Evolutionary conservation across 75 land plant genomes (phyloP), one percentile per base, ranked within the genome.

Genomic region (Isoetes taiwanensis): DNA sequence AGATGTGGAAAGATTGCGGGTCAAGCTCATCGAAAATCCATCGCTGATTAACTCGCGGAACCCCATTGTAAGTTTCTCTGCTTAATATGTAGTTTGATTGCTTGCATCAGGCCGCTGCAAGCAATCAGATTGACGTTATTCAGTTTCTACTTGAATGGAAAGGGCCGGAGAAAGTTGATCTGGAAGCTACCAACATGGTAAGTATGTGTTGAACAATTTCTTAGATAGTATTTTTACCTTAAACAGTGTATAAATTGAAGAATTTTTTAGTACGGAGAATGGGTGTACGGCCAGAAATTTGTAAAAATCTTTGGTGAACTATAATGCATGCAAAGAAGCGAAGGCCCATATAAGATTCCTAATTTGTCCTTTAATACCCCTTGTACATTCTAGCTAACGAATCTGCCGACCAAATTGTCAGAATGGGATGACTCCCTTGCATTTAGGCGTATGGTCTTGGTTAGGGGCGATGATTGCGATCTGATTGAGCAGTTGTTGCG

Each of bases 151-250:
- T 90, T 24, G 76, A 85, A 35, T 82, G 75, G 72, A 58, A 58
- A 48, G 97, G 84, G 8, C 64, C 79, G 0, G 97, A 82, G 64
- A 72, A 63, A 57, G 66, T 73, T 42, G 82, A 90, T 52, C 40
- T 85, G 66, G 97, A 90, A 43, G 81, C 91, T 4, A 80, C 56
- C 56, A 90, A 90, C 62, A 90, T 85, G 97, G 97, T 90, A 62
- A 17, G 50, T 46, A 6, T 8, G n/a, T n/a, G 5, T 46, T 4
- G 5, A 6, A 6, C 5, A 46, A n/a, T 46, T 23, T 5, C 50
- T 46, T n/a, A n/a, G n/a, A n/a, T n/a, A n/a, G n/a, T n/a, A n/a
- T n/a, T n/a, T n/a, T n/a, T n/a, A n/a, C n/a, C n/a, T n/a, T n/a
- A n/a, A n/a, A n/a, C n/a, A n/a, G n/a, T n/a, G n/a, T n/a, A n/a